Conservation (phyloP, 2,329 filamentous ascomycete genomes). For the Trichocomaceae sp. region DNA sequence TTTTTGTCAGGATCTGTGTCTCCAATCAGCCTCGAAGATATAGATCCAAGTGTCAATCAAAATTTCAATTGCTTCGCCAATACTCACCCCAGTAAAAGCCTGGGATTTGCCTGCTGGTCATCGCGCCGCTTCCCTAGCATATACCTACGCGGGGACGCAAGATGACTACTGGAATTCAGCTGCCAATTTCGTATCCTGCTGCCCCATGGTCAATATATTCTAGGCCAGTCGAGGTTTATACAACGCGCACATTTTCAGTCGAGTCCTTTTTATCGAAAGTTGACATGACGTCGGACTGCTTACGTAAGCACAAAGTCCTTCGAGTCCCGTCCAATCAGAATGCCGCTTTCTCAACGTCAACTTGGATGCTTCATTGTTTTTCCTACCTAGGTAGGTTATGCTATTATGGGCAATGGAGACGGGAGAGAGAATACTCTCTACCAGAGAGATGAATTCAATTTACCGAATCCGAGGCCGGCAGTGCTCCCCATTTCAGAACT, state of each 20-base stretch:
- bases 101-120: constrained; percentile 13
- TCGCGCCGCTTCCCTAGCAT: neutral
- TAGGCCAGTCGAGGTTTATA: neutral
- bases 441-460: too few relatives aligned
- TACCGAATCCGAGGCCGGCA: too few relatives aligned
- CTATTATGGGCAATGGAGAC: too few relatives aligned
- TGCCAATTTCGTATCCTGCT: neutral
- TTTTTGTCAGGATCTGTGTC: constrained; percentile 45
- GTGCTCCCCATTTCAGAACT: too few relatives aligned
- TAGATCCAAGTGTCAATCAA: neutral
- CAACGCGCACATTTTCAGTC: neutral
- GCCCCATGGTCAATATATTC: neutral
- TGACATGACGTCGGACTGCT: constrained; percentile 3
- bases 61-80: neutral
- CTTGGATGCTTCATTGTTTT: too few relatives aligned
- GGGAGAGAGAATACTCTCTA: too few relatives aligned
- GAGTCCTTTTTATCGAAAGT: neutral
- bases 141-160: neutral
- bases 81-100: constrained; percentile 15
- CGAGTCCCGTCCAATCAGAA: neutral
- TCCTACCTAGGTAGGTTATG: too few relatives aligned
- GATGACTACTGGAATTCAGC: neutral
- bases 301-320: neutral
- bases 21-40: neutral
- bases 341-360: neutral